Evolutionary conservation across 2,329 filamentous ascomycete genomes (phyloP).

Genomic region (Clonostachys byssicola): DNA sequence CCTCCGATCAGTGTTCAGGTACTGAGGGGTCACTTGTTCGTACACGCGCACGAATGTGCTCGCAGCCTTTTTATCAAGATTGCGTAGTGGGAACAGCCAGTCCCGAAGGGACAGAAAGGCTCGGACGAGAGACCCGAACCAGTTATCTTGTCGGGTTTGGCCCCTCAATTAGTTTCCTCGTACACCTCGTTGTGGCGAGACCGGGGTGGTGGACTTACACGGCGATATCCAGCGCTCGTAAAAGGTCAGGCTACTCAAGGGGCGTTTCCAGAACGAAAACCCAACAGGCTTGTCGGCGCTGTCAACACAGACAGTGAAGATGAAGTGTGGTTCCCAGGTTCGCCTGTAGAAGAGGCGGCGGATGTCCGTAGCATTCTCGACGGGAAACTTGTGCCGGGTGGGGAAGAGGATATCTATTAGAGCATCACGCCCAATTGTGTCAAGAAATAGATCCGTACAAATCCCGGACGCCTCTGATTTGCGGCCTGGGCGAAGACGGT

Average conservation of each 20-base stretch:
- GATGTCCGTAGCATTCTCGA: conserved; percentile 11
- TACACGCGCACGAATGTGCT: conserved; percentile 17
- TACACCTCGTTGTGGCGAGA: not conserved
- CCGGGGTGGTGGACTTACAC: conserved; percentile 13
- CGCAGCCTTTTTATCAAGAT: conserved; percentile 10
- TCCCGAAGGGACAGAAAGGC: conserved; percentile 13
- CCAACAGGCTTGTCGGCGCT: conserved; percentile 11
- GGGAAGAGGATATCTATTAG: conserved; percentile 25
- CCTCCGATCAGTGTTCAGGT: conserved; percentile 18
- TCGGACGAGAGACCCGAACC: conserved; percentile 19
- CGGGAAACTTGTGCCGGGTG: conserved; percentile 9
- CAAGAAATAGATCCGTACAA: conserved; percentile 15
- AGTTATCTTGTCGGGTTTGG: conserved; percentile 12
- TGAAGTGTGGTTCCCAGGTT: conserved; percentile 24
- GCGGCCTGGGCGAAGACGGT: conserved; percentile 21
- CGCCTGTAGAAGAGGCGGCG: conserved; percentile 18
- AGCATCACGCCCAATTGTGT: conserved; percentile 19
- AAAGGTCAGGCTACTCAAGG: conserved; percentile 14
- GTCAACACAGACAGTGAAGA: conserved; percentile 16
- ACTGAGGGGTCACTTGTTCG: conserved; percentile 12
- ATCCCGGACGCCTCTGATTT: conserved; percentile 18
- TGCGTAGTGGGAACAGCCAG: conserved; percentile 14
- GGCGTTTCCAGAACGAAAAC: conserved; percentile 27
- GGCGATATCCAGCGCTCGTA: conserved; percentile 20
- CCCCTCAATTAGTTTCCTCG: not conserved